Conservation (phyloP, 1,284 basidiomycete species). For the Xerocomus nothofagi region DNA sequence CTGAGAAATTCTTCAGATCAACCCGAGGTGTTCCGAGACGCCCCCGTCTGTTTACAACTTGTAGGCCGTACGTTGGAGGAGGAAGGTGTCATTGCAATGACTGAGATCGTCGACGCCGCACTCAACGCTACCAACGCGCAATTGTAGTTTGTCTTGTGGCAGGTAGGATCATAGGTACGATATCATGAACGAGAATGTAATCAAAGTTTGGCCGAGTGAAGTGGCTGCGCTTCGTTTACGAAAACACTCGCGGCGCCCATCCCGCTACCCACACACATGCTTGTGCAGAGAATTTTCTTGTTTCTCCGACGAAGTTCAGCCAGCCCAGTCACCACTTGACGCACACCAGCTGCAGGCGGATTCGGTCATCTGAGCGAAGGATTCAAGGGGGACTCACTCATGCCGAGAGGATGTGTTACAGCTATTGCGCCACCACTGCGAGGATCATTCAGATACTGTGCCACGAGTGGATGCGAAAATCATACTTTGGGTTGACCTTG, state of each 20-base stretch:
- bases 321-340: slow-evolving; percentile 85
- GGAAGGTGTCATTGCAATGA: slow-evolving; percentile 66
- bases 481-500: slow-evolving; percentile 85
- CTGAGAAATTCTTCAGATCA: slow-evolving; percentile 45
- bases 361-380: background rate
- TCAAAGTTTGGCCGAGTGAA: slow-evolving; percentile 26
- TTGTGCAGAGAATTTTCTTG: slow-evolving; percentile 70
- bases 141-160: background rate
- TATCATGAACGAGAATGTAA: slow-evolving; percentile 2
- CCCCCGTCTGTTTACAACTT: slow-evolving; percentile 70
- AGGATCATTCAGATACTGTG: background rate
- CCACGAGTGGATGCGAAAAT: slow-evolving; percentile 7
- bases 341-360: slow-evolving; percentile 60
- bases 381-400: slow-evolving; percentile 55
- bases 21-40: slow-evolving; percentile 54
- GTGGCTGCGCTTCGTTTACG: slow-evolving; percentile 61
- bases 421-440: slow-evolving; percentile 85
- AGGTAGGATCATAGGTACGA: background rate
- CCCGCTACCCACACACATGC: slow-evolving; percentile 88
- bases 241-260: slow-evolving; percentile 87
- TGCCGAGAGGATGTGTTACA: slow-evolving; percentile 76
- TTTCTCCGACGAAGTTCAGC: slow-evolving; percentile 72
- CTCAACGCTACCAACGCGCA: slow-evolving; percentile 11
- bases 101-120: slow-evolving; percentile 55
- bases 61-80: slow-evolving; percentile 72